Percentiles rank a stretch among this genome's conserved stretches.
Evolutionary conservation across 768 basidiomycete genomes (phyloP).

Genomic region (Pleurotus citrinopileatus): DNA sequence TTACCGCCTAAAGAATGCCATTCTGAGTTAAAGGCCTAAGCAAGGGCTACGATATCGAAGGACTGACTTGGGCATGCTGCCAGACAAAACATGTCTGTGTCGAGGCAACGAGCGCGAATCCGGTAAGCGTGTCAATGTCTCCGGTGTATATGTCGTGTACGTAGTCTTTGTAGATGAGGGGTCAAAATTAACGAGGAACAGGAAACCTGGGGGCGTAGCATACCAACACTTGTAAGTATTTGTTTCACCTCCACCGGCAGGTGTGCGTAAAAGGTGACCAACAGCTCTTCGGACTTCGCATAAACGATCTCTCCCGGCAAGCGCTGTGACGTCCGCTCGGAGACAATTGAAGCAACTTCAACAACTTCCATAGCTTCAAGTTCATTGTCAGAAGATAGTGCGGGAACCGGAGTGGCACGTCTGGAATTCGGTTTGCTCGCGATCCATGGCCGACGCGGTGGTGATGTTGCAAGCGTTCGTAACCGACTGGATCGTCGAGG

Average conservation of each 20-base stretch:
- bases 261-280: slow-evolving; percentile 64
- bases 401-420: slow-evolving; percentile 38
- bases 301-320: slow-evolving; percentile 45
- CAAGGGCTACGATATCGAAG: neutral
- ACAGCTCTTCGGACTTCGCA: slow-evolving; percentile 72
- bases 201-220: neutral
- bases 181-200: neutral
- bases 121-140: slow-evolving; percentile 66
- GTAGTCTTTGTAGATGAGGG: neutral
- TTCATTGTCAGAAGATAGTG: slow-evolving; percentile 30
- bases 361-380: slow-evolving; percentile 69
- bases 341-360: slow-evolving; percentile 38
- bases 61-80: slow-evolving; percentile 70
- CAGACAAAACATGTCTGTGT: slow-evolving; percentile 77
- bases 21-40: slow-evolving; percentile 5
- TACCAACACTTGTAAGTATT: slow-evolving; percentile 65
- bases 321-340: slow-evolving; percentile 34
- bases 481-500: slow-evolving; percentile 7
- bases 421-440: slow-evolving; percentile 32
- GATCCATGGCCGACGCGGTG: slow-evolving; percentile 6
- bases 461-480: slow-evolving; percentile 2
- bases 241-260: slow-evolving; percentile 76
- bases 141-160: slow-evolving; percentile 58
- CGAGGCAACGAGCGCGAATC: slow-evolving; percentile 73
- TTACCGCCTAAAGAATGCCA: slow-evolving; percentile 42